Conservation (phyloP, 148 eudicot species). For the Agrostemma githago region DNA sequence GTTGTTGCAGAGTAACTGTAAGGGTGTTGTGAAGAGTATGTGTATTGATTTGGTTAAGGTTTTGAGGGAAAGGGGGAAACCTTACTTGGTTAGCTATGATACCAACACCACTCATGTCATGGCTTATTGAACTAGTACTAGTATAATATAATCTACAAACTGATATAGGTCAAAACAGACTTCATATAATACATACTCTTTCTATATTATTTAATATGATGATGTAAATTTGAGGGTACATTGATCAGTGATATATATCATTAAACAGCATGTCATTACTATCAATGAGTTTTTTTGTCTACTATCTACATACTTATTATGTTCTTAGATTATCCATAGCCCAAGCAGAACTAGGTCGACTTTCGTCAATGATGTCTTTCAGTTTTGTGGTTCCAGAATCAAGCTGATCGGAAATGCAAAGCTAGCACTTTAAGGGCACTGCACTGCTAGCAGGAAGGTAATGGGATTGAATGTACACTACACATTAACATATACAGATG, state of each 20-base stretch:
- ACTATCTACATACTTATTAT: too few relatives aligned
- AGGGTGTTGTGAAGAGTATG: slow-evolving; percentile 49
- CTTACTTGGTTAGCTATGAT: slow-evolving; percentile 53
- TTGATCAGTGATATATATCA: neutral
- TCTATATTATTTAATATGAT: neutral
- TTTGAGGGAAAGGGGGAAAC: slow-evolving; percentile 51
- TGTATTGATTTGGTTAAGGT: slow-evolving; percentile 63
- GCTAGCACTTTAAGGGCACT: too few relatives aligned
- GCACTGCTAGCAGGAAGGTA: too few relatives aligned
- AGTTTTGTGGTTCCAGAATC: too few relatives aligned
- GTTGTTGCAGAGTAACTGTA: slow-evolving; percentile 71
- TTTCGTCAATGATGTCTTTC: too few relatives aligned
- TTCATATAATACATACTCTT: neutral
- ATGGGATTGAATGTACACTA: neutral
- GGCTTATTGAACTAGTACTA: slow-evolving; percentile 30
- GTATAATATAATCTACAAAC: neutral
- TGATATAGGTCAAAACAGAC: neutral
- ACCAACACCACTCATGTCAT: slow-evolving; percentile 68
- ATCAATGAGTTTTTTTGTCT: too few relatives aligned
- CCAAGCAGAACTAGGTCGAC: too few relatives aligned
- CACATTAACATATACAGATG: too few relatives aligned
- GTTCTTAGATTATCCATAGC: too few relatives aligned
- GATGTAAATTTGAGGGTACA: neutral
- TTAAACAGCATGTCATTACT: neutral
- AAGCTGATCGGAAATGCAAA: too few relatives aligned